A percentile compares a stretch with the other conserved stretches of the same genome.
phyloP scores from a whole-genome alignment of 163 green algal genomes.

The Scenedesmus sp. region DNA sequence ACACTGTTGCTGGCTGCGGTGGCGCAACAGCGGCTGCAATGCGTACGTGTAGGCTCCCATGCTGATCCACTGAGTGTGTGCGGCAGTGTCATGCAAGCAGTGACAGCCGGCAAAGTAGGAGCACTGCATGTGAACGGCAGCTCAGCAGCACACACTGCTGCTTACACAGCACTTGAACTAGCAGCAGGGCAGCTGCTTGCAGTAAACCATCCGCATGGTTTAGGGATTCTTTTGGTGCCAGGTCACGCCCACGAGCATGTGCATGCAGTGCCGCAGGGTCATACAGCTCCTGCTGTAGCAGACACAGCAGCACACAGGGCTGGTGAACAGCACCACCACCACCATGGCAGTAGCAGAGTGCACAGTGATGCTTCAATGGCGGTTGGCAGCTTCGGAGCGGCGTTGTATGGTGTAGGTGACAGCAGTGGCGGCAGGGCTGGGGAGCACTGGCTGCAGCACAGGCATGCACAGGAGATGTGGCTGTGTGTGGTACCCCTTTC shows the following conservation, averaged over 20 bases:
- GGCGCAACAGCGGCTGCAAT: not conserved
- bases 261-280: conserved; percentile 22
- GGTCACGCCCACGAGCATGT: not conserved
- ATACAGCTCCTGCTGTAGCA: not conserved
- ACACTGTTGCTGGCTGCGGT: not conserved
- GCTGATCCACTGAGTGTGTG: not conserved
- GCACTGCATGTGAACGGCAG: conserved; percentile 18
- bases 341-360: not conserved
- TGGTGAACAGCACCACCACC: not conserved
- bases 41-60: not conserved
- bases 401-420: not conserved
- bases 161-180: not conserved
- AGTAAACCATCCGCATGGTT: not conserved
- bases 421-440: not conserved
- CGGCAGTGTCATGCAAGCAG: not conserved
- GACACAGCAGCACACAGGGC: not conserved
- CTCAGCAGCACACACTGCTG: not conserved
- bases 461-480: conserved; percentile 39
- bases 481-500: conserved; percentile 29
- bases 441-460: conserved; percentile 30
- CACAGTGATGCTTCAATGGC: conserved; percentile 34
- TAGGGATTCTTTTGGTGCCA: conserved; percentile 31
- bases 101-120: not conserved
- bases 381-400: conserved; percentile 16
- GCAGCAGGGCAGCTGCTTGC: not conserved